These are phyloP conservation scores for Cylindrodendrum hubeiense DNA, from an alignment of 2,329 filamentous ascomycete species.

Conservation along the genomic window DNA sequence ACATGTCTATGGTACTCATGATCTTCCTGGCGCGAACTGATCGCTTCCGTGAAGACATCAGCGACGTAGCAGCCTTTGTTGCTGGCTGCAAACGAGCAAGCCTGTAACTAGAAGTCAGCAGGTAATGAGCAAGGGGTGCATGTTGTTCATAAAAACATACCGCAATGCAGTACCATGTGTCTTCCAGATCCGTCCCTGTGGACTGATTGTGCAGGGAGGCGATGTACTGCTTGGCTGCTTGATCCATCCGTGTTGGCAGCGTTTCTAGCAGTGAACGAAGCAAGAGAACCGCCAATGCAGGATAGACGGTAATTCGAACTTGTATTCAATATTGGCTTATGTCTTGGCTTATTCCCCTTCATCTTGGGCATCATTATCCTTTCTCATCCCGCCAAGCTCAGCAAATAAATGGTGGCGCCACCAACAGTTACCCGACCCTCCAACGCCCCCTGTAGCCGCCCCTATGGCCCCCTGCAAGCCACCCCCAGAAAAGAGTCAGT, in stretches of 20 bases:
- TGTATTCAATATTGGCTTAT: neutral
- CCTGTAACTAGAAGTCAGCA: neutral
- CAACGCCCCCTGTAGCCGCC: neutral
- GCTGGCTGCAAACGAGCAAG: conserved; percentile 33
- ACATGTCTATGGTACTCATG: conserved; percentile 27
- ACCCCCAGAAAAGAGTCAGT: conserved; percentile 3
- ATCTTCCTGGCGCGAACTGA: conserved; percentile 14
- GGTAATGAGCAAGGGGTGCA: neutral
- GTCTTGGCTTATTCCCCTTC: neutral
- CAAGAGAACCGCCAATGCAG: neutral
- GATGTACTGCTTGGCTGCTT: conserved; percentile 22
- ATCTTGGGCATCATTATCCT: neutral
- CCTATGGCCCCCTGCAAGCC: neutral
- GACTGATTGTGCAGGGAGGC: conserved; percentile 11
- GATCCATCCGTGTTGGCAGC: conserved; percentile 16
- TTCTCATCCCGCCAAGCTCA: neutral
- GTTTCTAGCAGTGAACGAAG: neutral
- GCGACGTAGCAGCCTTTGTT: conserved; percentile 34
- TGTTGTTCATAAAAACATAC: neutral
- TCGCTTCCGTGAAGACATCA: conserved; percentile 26
- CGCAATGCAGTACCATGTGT: conserved; percentile 33
- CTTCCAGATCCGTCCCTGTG: conserved; percentile 16
- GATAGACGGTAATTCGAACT: neutral
- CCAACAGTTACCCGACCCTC: neutral
- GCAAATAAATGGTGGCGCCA: neutral